These are phyloP conservation scores for Lyophyllum decastes DNA, from an alignment of 768 basidiomycete genomes.

Conservation along the genomic window DNA sequence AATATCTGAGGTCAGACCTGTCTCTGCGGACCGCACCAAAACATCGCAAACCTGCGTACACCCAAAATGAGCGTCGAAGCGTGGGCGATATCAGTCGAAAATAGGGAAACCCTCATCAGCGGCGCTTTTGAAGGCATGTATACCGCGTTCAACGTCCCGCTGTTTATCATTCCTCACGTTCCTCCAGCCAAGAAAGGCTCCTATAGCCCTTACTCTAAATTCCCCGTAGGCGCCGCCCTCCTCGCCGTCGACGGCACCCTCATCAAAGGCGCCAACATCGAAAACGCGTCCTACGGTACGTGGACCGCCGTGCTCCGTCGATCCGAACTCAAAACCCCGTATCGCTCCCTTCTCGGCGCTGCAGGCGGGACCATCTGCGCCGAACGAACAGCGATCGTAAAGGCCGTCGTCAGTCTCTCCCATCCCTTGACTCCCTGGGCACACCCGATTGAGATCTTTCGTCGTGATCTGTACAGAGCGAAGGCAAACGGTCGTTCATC, in stretches of 20 bases:
- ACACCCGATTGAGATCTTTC: background rate
- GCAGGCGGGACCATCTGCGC: constrained; percentile 95
- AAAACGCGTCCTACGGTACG: constrained; percentile 90
- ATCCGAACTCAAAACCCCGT: background rate
- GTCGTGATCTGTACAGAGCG: constrained; percentile 57
- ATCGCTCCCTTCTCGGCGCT: too few relatives aligned
- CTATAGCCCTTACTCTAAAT: constrained; percentile 88
- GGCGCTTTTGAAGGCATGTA: constrained; percentile 65
- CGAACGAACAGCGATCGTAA: constrained; percentile 93
- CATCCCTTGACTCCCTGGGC: too few relatives aligned
- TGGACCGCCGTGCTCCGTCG: background rate
- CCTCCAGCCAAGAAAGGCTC: constrained; percentile 63
- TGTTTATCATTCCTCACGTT: background rate
- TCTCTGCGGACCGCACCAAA: too few relatives aligned
- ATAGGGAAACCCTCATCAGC: constrained; percentile 51
- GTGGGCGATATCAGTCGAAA: constrained; percentile 38
- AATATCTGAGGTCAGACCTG: background rate
- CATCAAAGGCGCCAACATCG: constrained; percentile 87
- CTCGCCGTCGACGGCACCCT: constrained; percentile 68
- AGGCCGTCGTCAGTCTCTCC: constrained; percentile 72
- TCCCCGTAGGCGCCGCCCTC: constrained; percentile 90
- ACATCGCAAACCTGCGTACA: background rate
- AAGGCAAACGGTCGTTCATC: constrained; percentile 68
- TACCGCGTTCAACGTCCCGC: background rate
- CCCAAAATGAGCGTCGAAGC: constrained; percentile 23